Base-by-base conservation (phyloP, 2,329 filamentous ascomycete genomes). In the Graphilbum fragrans region DNA sequence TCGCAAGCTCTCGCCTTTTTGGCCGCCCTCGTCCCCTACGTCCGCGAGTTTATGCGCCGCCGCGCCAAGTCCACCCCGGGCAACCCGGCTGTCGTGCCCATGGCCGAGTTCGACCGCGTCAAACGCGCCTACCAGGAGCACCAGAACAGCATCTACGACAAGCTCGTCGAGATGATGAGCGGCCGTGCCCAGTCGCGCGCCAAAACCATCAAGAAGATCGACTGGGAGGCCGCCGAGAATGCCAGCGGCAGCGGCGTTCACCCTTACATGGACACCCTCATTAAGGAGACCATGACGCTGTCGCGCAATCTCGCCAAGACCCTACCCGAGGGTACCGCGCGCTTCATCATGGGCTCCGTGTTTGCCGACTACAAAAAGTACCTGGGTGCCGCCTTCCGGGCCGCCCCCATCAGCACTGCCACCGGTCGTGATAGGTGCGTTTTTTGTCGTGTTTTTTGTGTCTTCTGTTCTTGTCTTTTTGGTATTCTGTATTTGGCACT, bases 81-180 rank as follows among this genome's bases (percentile, higher is more conserved):
- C 11, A n/a, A 22, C 3, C n/a, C n/a, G n/a, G n/a, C n/a, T n/a
- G n/a, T n/a, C n/a, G 14, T 31, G 29, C 29, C 29, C 29, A 84
- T 90, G 64, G 77, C 74, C 29, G 87, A 94, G 49, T 94, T 94
- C 52, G 88, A 95, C 64, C 90, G 86, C 58, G 80, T 92, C 41
- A 82, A 84, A 49, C 74, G 86, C 18, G 64, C 88, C 9, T 80
- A 84, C 50, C 86, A 94, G 55, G 88, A 95, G 55, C 88, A 95
- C 55, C 87, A 94, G 56, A 80, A 80, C 47, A 87, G 76, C 46
- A 94, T 95, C 45, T 86, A 92, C 57, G 86, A 94, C 54, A 95
- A 95, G 57, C 67, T 95, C 1, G 83, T 94, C 17, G 86, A 94
- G 49, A 94, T 95, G 39, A 93, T 95, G 83, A 82, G 79, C 42